Evolutionary conservation across 2,329 filamentous ascomycete species (phyloP).

Genomic region (Phaeophleospora eucalypticola): DNA sequence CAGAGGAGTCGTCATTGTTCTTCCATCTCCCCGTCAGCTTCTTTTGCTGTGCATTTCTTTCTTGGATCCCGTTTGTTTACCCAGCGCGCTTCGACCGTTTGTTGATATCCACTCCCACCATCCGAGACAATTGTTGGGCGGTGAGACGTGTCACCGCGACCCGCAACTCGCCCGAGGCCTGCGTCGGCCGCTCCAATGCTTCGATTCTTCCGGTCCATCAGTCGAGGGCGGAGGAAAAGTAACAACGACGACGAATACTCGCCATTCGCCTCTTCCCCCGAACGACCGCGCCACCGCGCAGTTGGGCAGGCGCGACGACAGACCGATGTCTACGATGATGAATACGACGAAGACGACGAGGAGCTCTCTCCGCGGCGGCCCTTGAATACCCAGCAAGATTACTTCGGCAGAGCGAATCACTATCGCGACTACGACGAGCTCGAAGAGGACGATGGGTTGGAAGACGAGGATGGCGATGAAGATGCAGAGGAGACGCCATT

Average conservation of each 20-base stretch:
- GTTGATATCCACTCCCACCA: too few species aligned
- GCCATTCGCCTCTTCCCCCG: conserved; percentile 21
- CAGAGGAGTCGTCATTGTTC: neutral
- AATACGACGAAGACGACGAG: conserved; percentile 23
- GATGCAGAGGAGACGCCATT: conserved; percentile 49
- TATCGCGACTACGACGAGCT: conserved; percentile 14
- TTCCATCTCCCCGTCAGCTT: neutral
- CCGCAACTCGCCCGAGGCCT: neutral
- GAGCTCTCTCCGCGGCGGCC: conserved; percentile 19
- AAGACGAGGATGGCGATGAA: conserved; percentile 41
- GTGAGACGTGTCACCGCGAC: conserved; percentile 10
- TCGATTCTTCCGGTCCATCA: conserved; percentile 24
- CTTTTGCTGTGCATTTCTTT: too few species aligned
- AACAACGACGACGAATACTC: conserved; percentile 14
- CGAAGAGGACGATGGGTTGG: conserved; percentile 38
- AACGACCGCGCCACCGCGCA: conserved; percentile 24
- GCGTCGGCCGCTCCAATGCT: conserved; percentile 14
- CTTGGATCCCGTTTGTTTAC: too few species aligned
- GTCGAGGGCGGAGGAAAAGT: conserved; percentile 19
- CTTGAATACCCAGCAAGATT: conserved; percentile 9
- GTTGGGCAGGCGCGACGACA: conserved; percentile 18
- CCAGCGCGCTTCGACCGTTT: too few species aligned
- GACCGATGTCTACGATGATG: conserved; percentile 16
- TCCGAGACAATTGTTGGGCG: neutral
- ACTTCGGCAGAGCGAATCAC: conserved; percentile 12